phyloP scores from a whole-genome alignment of 2,329 filamentous ascomycete genomes.

The Fonsecaea pedrosoi region DNA sequence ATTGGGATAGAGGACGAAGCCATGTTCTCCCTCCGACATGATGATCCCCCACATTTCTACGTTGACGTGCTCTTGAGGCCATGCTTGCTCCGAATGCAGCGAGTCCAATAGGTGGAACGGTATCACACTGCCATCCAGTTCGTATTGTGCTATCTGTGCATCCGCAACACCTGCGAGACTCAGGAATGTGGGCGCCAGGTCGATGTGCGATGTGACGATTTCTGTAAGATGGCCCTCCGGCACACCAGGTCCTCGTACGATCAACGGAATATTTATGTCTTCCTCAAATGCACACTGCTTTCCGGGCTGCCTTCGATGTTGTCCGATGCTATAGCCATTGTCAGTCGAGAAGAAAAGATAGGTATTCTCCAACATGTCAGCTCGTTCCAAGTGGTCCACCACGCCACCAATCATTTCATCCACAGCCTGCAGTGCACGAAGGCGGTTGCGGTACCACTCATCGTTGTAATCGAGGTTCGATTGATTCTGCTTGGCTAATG shows the following conservation, averaged over 20 bases:
- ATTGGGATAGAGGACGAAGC: conserved; percentile 32
- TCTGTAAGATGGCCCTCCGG: conserved; percentile 51
- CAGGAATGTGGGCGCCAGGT: conserved; percentile 68
- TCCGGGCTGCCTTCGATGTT: conserved; percentile 64
- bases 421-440: conserved; percentile 60
- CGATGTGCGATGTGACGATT: conserved; percentile 67
- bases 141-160: conserved; percentile 45
- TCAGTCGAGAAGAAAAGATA: conserved; percentile 67
- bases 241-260: conserved; percentile 66
- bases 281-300: conserved; percentile 66
- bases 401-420: conserved; percentile 61
- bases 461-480: conserved; percentile 60
- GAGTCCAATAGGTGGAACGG: conserved; percentile 42
- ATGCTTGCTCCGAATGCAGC: conserved; percentile 38
- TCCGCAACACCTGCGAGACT: conserved; percentile 29
- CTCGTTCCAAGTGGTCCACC: conserved; percentile 50
- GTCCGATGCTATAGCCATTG: conserved; percentile 67
- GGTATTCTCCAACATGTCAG: conserved; percentile 57
- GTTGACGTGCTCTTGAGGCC: conserved; percentile 62
- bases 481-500: conserved; percentile 54
- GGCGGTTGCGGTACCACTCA: conserved; percentile 58
- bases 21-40: conserved; percentile 44
- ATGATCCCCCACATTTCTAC: conserved; percentile 63
- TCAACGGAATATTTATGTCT: conserved; percentile 66
- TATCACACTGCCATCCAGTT: conserved; percentile 66